Base-by-base conservation (phyloP, 768 basidiomycete genomes). In the Kwoniella mangroviensis region DNA sequence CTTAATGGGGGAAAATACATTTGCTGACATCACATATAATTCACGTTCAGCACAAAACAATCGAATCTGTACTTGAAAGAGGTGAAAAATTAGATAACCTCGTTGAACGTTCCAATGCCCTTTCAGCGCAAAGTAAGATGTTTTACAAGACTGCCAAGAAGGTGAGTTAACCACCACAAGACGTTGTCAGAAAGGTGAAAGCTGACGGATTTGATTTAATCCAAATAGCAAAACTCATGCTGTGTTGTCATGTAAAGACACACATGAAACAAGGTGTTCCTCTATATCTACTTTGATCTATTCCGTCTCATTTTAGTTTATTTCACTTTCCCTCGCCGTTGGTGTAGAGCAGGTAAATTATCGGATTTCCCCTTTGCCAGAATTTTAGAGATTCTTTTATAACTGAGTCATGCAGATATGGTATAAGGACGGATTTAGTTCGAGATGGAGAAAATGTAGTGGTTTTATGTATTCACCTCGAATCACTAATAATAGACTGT, bases 91-190 rank as follows among this genome's bases (percentile, higher is more conserved):
- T 99, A 55, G 94, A 98, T 83, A 93, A 93, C 82, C 86, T 98
- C 10, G 96, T 98, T 13, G 95, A 98, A 78, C 88, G 95, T 49
- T 97, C 94, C 66, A 90, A 92, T 79, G 90, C 91, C 42, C 84
- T 98, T 65, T 93, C 93, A 49, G 85, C 88, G 17, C 93, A 94
- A 85, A 93, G 89, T 85, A 98, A 98, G 89, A 92, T 93, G 91
- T 99, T 99, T 83, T 98, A 98, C 86, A 97, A 98, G 90, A 97
- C 95, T 9, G 94, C 96, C 2, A 98, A 98, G 91, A 96, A 95
- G 91, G 95, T 94, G 65, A 62, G 87, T 78, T 3, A 19, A 9
- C 4, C 28, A 45, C 61, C 55, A 57, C n/a, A 17, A 54, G 64
- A 63, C 22, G 22, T n/a, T 13, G 26, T 4, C 58, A 9, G 11